phyloP scores from a whole-genome alignment of 805 yeast species.

The Lipomyces starkeyi region DNA sequence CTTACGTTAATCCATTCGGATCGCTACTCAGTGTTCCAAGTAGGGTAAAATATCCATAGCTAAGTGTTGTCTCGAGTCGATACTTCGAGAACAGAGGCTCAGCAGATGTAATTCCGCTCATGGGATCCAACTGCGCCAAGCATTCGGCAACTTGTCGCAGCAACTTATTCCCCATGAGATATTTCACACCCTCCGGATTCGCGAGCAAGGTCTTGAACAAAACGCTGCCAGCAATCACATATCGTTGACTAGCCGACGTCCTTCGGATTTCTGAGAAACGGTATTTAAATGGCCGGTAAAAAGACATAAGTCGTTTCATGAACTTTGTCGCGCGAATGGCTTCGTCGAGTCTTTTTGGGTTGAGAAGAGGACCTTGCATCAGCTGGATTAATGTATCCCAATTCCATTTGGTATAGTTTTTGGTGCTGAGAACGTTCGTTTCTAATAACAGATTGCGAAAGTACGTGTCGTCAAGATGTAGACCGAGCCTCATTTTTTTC shows the following conservation, averaged over 20 bases:
- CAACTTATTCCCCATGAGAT: slow-evolving; percentile 72
- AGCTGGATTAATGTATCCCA: slow-evolving; percentile 76
- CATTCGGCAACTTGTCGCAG: slow-evolving; percentile 89
- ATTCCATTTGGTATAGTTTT: slow-evolving; percentile 84
- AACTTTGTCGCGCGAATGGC: slow-evolving; percentile 79
- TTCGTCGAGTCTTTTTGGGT: slow-evolving; percentile 77
- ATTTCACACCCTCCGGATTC: slow-evolving; percentile 68
- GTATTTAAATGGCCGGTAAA: slow-evolving; percentile 89
- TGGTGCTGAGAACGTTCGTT: slow-evolving; percentile 76
- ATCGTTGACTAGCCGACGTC: slow-evolving; percentile 59
- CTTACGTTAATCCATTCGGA: slow-evolving; percentile 60
- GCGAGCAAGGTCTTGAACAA: slow-evolving; percentile 69
- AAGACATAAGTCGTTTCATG: slow-evolving; percentile 80
- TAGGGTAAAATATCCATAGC: slow-evolving; percentile 78
- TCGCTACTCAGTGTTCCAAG: slow-evolving; percentile 72
- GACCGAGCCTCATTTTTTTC: slow-evolving; percentile 46
- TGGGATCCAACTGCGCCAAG: slow-evolving; percentile 81
- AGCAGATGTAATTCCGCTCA: slow-evolving; percentile 70
- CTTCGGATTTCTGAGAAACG: slow-evolving; percentile 66
- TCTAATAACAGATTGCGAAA: slow-evolving; percentile 69
- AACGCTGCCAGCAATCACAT: slow-evolving; percentile 75
- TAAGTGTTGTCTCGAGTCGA: slow-evolving; percentile 66
- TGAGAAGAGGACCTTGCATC: slow-evolving; percentile 82
- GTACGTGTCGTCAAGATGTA: slow-evolving; percentile 64
- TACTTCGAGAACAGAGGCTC: slow-evolving; percentile 74